Percentiles rank a stretch among this genome's conserved stretches.
Conservation (phyloP, 2,329 filamentous ascomycete genomes). For the Pseudogymnoascus sp. region DNA sequence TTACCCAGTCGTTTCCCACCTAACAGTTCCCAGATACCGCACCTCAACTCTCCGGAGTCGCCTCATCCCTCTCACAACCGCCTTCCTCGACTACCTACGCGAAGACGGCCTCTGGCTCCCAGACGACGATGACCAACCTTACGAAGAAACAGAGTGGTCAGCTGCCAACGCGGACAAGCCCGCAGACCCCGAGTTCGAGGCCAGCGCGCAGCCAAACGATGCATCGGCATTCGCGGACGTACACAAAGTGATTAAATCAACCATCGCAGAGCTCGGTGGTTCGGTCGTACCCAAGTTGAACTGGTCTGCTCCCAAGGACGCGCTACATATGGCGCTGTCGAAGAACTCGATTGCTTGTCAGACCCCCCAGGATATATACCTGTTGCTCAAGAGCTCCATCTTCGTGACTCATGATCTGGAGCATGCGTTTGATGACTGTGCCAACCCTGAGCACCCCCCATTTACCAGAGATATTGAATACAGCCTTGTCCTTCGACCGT, state of each 20-base stretch:
- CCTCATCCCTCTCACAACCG: constrained; percentile 66
- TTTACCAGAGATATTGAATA: constrained; percentile 29
- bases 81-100: constrained; percentile 79
- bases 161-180: constrained; percentile 44
- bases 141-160: constrained; percentile 19
- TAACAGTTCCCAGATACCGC: constrained; percentile 53
- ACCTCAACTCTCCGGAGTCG: constrained; percentile 76
- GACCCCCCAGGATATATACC: constrained; percentile 82
- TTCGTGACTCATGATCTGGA: constrained; percentile 93
- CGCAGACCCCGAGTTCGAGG: constrained; percentile 21
- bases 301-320: constrained; percentile 96
- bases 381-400: constrained; percentile 88
- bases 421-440: constrained; percentile 78
- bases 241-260: constrained; percentile 68
- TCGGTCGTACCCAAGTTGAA: constrained; percentile 89
- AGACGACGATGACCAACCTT: constrained; percentile 38
- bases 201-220: constrained; percentile 1
- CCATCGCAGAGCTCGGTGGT: constrained; percentile 75
- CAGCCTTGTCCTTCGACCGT: constrained; percentile 74
- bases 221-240: constrained; percentile 52
- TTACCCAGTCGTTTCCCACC: not conserved
- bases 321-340: constrained; percentile 79
- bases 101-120: constrained; percentile 89
- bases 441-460: constrained; percentile 31
- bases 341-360: constrained; percentile 88